Evolutionary conservation across 495 filamentous ascomycete genomes (phyloP).

Genomic region (Neurospora sp.): DNA sequence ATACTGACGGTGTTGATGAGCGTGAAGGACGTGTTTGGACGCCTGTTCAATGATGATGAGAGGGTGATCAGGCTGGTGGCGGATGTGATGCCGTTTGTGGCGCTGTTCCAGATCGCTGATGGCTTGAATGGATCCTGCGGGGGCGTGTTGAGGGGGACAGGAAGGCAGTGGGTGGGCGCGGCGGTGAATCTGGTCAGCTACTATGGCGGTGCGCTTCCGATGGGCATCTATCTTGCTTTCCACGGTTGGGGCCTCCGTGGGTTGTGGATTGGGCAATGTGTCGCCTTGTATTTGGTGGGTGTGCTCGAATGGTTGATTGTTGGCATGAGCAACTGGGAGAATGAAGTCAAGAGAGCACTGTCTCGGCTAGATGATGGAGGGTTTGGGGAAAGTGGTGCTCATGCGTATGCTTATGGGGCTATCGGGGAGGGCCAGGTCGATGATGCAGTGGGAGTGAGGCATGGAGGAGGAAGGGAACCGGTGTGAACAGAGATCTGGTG

Average conservation of each 20-base stretch:
- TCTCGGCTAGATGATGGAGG: constrained; percentile 57
- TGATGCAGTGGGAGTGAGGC: constrained; percentile 1
- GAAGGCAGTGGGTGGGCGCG: constrained; percentile 79
- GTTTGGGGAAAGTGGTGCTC: constrained; percentile 2
- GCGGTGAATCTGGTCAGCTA: constrained; percentile 85
- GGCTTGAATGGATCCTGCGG: constrained; percentile 81
- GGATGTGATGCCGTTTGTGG: constrained; percentile 73
- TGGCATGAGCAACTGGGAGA: constrained; percentile 65
- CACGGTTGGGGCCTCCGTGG: constrained; percentile 81
- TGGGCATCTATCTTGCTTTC: constrained; percentile 80
- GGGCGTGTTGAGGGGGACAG: constrained; percentile 74
- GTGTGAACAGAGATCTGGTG: not conserved
- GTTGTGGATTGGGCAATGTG: constrained; percentile 83
- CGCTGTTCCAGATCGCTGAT: constrained; percentile 91
- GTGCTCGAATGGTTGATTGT: constrained; percentile 73
- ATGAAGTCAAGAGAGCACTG: constrained; percentile 67
- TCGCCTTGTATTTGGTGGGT: constrained; percentile 79
- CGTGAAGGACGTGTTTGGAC: constrained; percentile 66
- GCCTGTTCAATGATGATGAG: constrained; percentile 74
- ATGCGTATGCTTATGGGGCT: constrained; percentile 1
- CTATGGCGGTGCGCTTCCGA: constrained; percentile 72
- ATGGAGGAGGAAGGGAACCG: not conserved
- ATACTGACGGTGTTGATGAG: constrained; percentile 67
- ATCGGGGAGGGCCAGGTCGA: not conserved
- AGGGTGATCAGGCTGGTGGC: constrained; percentile 67